Percentiles rank a stretch among this genome's conserved stretches.
Evolutionary conservation across 2,329 filamentous ascomycete genomes (phyloP).

Genomic region (Calonectria honghensis): DNA sequence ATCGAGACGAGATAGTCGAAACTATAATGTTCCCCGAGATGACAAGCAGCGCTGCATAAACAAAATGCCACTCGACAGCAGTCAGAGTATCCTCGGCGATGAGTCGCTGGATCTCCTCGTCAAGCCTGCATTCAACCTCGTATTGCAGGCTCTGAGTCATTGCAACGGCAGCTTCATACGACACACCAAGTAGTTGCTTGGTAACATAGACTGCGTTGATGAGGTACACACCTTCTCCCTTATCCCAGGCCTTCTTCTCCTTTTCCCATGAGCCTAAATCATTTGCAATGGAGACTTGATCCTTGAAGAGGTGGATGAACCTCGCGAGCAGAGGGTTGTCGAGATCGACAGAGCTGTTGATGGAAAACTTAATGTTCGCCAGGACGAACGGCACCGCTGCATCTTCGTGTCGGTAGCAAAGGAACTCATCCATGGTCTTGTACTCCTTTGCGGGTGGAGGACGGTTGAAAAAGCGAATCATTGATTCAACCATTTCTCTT

Average conservation of each 20-base stretch:
- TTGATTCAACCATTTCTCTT: not conserved
- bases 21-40: not conserved
- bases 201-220: slow-evolving; percentile 1
- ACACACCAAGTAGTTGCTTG: not conserved
- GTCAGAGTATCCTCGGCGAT: not conserved
- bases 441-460: not conserved
- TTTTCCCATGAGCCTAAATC: slow-evolving; percentile 4
- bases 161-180: not conserved
- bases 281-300: slow-evolving; percentile 2
- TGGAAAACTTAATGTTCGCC: not conserved
- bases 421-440: not conserved
- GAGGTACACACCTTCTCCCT: not conserved
- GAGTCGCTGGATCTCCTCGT: not conserved
- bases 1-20: not conserved
- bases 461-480: slow-evolving; percentile 9
- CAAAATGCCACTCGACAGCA: not conserved
- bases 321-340: not conserved
- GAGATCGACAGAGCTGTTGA: not conserved
- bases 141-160: not conserved
- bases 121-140: not conserved
- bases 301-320: not conserved
- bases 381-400: slow-evolving; percentile 1
- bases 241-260: not conserved
- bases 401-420: not conserved
- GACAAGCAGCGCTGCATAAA: not conserved